Conservation (phyloP, 805 yeast species). For the Candida chilensis region DNA sequence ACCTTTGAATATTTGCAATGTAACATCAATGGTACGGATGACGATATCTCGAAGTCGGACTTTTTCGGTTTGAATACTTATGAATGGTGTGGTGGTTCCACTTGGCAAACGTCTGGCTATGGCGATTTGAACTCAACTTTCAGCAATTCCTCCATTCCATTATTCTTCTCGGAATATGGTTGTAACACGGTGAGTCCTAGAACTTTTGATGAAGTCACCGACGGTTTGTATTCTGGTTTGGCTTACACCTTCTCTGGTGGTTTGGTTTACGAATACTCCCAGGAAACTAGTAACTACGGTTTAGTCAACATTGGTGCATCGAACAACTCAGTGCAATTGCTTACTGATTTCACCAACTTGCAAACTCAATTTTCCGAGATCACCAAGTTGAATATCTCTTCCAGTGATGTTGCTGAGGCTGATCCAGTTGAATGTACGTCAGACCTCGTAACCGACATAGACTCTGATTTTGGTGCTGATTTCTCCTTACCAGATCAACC, state of each 20-base stretch:
- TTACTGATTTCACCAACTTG: conserved; percentile 44
- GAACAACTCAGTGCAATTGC: conserved; percentile 20
- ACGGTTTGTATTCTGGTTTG: conserved; percentile 62
- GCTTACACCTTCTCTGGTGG: conserved; percentile 74
- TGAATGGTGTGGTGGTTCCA: conserved; percentile 88
- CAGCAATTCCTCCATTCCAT: conserved; percentile 52
- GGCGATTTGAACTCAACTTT: conserved; percentile 46
- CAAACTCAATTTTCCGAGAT: conserved; percentile 27
- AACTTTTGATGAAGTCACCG: conserved; percentile 71
- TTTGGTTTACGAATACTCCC: conserved; percentile 82
- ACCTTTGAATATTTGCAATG: conserved; percentile 80
- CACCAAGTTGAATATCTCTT: conserved; percentile 23
- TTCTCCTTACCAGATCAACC: conserved; percentile 42
- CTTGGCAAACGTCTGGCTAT: conserved; percentile 67
- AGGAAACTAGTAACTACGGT: conserved; percentile 74
- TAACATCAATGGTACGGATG: conserved; percentile 48
- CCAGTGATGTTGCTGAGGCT: conserved; percentile 19
- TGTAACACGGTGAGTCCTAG: conserved; percentile 75
- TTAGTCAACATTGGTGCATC: conserved; percentile 36
- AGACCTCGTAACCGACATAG: conserved; percentile 19
- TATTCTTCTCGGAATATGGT: conserved; percentile 73
- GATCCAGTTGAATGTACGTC: conserved; percentile 29
- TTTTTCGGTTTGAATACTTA: conserved; percentile 93
- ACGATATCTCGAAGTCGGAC: conserved; percentile 64
- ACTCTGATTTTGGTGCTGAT: conserved; percentile 32